A percentile compares a stretch with the other conserved stretches of the same genome.
Evolutionary conservation across 768 basidiomycete species (phyloP).

Genomic region (Tubosaeta sp.): DNA sequence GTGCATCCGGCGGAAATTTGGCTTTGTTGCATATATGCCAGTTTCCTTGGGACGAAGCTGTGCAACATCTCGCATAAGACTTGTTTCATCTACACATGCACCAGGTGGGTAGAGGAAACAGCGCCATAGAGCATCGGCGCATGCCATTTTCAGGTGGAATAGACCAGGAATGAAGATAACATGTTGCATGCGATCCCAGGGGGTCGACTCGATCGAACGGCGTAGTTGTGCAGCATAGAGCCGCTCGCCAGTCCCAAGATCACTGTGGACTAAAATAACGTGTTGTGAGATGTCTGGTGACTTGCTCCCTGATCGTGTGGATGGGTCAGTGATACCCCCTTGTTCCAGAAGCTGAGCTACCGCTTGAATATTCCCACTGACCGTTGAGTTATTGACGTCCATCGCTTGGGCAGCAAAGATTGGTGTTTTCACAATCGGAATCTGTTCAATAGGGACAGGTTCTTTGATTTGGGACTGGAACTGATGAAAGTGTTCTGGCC

Average conservation of each 20-base stretch:
- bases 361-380: slow-evolving; percentile 1
- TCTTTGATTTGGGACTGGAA: slow-evolving; percentile 4
- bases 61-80: slow-evolving; percentile 19
- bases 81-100: slow-evolving; percentile 5
- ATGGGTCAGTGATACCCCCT: slow-evolving; percentile 4
- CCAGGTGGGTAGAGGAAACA: slow-evolving; percentile 6
- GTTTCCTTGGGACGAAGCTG: slow-evolving; percentile 14
- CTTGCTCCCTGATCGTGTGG: background rate
- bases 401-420: background rate
- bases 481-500: slow-evolving; percentile 13
- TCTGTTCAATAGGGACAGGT: slow-evolving; percentile 25
- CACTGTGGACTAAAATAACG: background rate
- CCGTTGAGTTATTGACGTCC: background rate
- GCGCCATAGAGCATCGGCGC: slow-evolving; percentile 20
- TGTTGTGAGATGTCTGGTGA: background rate
- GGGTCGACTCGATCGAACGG: background rate
- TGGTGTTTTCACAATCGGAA: slow-evolving; percentile 18
- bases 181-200: slow-evolving; percentile 28
- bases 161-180: slow-evolving; percentile 29
- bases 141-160: slow-evolving; percentile 19
- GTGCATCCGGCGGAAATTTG: slow-evolving; percentile 35
- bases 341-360: background rate
- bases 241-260: background rate
- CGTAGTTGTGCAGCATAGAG: background rate
- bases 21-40: slow-evolving; percentile 15